Evolutionary conservation across 495 filamentous ascomycete species (phyloP).

Genomic region (Delitschia confertaspora): DNA sequence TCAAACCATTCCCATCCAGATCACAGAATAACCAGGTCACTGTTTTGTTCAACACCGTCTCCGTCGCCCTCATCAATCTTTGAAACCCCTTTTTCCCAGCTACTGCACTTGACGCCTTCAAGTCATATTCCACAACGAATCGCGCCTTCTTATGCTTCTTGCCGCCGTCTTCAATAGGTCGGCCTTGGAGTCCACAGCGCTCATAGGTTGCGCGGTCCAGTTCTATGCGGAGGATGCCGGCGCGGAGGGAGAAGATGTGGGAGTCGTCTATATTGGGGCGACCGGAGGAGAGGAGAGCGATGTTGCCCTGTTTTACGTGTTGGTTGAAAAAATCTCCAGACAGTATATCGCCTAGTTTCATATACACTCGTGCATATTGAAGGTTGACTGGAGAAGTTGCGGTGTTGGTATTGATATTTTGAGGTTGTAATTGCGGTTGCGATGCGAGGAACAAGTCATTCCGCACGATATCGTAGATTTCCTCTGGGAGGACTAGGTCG

Average conservation of each 20-base stretch:
- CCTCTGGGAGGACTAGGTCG: slow-evolving; percentile 65
- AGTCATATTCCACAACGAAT: slow-evolving; percentile 76
- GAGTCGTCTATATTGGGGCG: slow-evolving; percentile 67
- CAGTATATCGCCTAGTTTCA: slow-evolving; percentile 63
- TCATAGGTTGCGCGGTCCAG: slow-evolving; percentile 82
- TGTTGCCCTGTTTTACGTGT: slow-evolving; percentile 79
- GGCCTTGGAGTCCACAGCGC: slow-evolving; percentile 70
- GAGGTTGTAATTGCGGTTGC: too few relatives aligned
- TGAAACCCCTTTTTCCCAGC: slow-evolving; percentile 90
- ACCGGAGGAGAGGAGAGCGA: slow-evolving; percentile 88
- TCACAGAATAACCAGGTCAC: slow-evolving; percentile 79
- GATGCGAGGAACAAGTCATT: slow-evolving; percentile 41
- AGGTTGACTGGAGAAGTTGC: too few relatives aligned
- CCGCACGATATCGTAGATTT: slow-evolving; percentile 50
- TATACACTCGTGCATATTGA: slow-evolving; percentile 60
- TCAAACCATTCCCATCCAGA: slow-evolving; percentile 30
- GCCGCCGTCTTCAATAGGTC: slow-evolving; percentile 51
- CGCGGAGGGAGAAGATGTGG: slow-evolving; percentile 61
- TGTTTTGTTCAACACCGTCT: slow-evolving; percentile 65
- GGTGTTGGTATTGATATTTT: too few relatives aligned
- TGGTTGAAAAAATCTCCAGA: slow-evolving; percentile 72
- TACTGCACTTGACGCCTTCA: slow-evolving; percentile 71
- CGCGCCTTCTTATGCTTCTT: slow-evolving; percentile 53
- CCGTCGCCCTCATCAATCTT: slow-evolving; percentile 72
- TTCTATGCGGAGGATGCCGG: slow-evolving; percentile 69